Evolutionary conservation across 352 stramenopile genomes (phyloP).

Genomic region (Phytophthora vignae): DNA sequence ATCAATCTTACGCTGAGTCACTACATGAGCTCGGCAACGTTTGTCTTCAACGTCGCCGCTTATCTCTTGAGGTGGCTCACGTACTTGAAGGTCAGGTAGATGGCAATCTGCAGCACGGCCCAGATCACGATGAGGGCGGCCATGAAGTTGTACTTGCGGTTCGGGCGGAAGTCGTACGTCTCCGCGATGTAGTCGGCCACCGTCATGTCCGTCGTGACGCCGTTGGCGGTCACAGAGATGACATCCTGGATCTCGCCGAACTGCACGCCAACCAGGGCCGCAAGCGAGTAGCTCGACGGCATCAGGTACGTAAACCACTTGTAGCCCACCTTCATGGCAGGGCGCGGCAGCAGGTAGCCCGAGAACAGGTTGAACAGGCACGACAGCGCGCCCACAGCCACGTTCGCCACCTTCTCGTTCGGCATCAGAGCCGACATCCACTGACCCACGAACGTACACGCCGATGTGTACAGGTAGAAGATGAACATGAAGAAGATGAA

Average conservation of each 20-base stretch:
- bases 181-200: not conserved
- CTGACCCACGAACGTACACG: slow-evolving; percentile 63
- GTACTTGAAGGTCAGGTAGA: slow-evolving; percentile 69
- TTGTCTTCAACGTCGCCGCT: slow-evolving; percentile 36
- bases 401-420: slow-evolving; percentile 72
- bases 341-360: slow-evolving; percentile 51
- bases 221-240: not conserved
- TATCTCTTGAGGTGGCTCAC: not conserved
- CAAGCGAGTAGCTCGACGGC: not conserved
- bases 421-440: slow-evolving; percentile 70
- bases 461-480: slow-evolving; percentile 64
- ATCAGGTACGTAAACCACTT: slow-evolving; percentile 66
- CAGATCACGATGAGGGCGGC: not conserved
- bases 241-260: not conserved
- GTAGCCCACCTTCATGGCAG: slow-evolving; percentile 53
- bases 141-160: not conserved
- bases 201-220: not conserved
- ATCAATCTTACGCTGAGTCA: slow-evolving; percentile 3
- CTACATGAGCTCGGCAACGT: slow-evolving; percentile 6
- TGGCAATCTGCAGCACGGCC: slow-evolving; percentile 22
- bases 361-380: slow-evolving; percentile 67
- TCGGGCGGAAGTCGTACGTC: not conserved
- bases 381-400: slow-evolving; percentile 63
- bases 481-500: slow-evolving; percentile 43
- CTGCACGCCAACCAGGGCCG: not conserved